phyloP scores from a whole-genome alignment of 1,284 basidiomycete species.

The Puccinia triticina region DNA sequence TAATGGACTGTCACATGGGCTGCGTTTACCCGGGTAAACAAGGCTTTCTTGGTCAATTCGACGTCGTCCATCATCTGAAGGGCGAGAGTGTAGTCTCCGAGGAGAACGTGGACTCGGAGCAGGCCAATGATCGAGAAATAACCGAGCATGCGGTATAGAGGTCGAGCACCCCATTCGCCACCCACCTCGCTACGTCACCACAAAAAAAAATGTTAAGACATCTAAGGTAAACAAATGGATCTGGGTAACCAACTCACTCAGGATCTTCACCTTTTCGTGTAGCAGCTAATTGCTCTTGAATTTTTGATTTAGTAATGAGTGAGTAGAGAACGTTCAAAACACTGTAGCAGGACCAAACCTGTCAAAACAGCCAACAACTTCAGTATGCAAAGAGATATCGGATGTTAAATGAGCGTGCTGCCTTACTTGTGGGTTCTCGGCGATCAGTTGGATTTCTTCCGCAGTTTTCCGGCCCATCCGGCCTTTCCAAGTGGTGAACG shows the following conservation, averaged over 20 bases:
- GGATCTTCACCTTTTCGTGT: conserved; percentile 75
- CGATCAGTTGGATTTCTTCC: conserved; percentile 69
- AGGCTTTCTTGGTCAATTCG: conserved; percentile 82
- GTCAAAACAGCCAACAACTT: neutral
- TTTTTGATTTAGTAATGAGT: conserved; percentile 91
- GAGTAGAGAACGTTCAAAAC: conserved; percentile 98
- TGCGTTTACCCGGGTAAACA: conserved; percentile 86
- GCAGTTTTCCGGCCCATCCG: conserved; percentile 78
- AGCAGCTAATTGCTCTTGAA: conserved; percentile 88
- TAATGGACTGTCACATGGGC: conserved; percentile 94
- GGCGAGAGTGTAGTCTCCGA: conserved; percentile 93
- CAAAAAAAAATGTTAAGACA: neutral
- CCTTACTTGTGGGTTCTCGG: conserved; percentile 53
- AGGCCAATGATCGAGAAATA: conserved; percentile 96
- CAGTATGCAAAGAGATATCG: neutral
- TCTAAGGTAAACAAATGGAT: neutral
- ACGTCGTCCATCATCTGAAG: conserved; percentile 94
- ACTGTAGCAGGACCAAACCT: conserved; percentile 96
- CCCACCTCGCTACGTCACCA: conserved; percentile 71
- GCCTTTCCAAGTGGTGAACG: conserved; percentile 87
- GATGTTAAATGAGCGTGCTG: neutral
- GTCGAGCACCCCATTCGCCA: conserved; percentile 86
- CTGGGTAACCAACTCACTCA: conserved; percentile 65
- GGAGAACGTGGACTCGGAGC: conserved; percentile 88
- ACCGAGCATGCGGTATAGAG: conserved; percentile 92